Percentiles rank a stretch among this genome's conserved stretches.
Conservation (phyloP, 2,329 filamentous ascomycete species). For the Ceratocystis huliohia region DNA sequence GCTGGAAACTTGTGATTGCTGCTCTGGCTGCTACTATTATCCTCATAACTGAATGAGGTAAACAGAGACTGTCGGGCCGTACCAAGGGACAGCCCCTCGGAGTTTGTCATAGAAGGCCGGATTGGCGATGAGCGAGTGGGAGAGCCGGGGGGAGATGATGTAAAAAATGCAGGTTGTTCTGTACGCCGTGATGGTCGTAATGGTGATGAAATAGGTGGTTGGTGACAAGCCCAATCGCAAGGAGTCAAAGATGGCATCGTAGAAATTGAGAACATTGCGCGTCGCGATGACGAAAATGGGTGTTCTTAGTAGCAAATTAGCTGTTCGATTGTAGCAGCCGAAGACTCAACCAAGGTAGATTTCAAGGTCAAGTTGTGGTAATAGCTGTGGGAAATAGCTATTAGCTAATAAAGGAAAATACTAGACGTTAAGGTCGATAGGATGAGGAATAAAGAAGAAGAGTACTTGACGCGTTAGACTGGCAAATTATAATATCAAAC, state of each 20-base stretch:
- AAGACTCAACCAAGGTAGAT: constrained; percentile 3
- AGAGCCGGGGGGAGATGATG: constrained; percentile 15
- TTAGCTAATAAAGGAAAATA: neutral
- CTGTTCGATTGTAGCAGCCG: neutral
- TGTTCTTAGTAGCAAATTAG: neutral
- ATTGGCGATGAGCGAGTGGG: constrained; percentile 16
- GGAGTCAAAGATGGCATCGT: constrained; percentile 34
- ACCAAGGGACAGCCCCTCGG: constrained; percentile 28
- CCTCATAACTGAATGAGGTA: neutral
- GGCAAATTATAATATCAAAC: neutral
- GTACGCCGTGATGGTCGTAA: constrained; percentile 44
- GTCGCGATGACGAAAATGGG: constrained; percentile 5
- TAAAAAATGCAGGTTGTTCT: constrained; percentile 11
- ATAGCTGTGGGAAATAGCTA: neutral
- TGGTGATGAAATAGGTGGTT: constrained; percentile 36
- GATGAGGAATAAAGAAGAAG: neutral
- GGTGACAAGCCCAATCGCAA: constrained; percentile 31
- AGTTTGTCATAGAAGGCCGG: constrained; percentile 27
- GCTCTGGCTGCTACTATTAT: neutral
- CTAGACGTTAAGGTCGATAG: neutral
- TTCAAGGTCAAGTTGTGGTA: neutral
- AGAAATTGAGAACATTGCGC: constrained; percentile 33
- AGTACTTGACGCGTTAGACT: neutral
- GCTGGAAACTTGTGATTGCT: neutral
- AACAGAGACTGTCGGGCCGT: constrained; percentile 23